Conservation (phyloP, 2,329 filamentous ascomycete genomes). For the Pseudocercospora musae region DNA sequence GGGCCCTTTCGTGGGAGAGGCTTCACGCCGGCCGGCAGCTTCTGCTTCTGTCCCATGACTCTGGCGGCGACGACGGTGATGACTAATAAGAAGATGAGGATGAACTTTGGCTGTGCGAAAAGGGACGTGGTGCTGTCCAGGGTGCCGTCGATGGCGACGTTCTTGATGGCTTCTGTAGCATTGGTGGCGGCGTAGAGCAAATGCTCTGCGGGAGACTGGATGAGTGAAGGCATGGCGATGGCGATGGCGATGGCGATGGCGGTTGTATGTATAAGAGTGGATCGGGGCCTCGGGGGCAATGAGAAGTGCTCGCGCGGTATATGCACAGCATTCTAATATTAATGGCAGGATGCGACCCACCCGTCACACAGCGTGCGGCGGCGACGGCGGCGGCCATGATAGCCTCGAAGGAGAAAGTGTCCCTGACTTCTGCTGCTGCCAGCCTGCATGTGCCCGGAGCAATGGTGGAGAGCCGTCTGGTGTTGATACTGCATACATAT, state of each 20-base stretch:
- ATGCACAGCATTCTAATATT: too few species aligned
- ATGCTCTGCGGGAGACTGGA: conserved; percentile 1
- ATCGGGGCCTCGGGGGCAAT: neutral
- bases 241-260: too few species aligned
- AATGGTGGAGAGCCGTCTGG: conserved; percentile 5
- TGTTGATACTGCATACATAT: too few species aligned
- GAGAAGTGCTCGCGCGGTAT: too few species aligned
- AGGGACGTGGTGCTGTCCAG: neutral
- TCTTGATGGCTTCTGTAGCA: neutral
- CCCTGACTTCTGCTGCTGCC: neutral
- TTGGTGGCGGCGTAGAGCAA: neutral
- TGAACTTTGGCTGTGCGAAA: conserved; percentile 13
- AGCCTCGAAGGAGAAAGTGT: neutral
- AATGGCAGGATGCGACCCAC: neutral
- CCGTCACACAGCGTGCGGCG: neutral
- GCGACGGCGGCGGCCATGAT: too few species aligned
- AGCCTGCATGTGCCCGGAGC: neutral
- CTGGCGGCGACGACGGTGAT: conserved; percentile 11
- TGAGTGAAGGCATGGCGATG: neutral
- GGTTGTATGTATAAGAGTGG: neutral
- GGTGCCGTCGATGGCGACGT: neutral
- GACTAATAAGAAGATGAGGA: conserved; percentile 15
- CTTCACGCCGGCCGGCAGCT: conserved; percentile 28
- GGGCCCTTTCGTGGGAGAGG: conserved; percentile 21
- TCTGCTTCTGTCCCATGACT: conserved; percentile 20